phyloP scores from a whole-genome alignment of 192 early-diverging fungal species.

The Coemansia nantahalensis region DNA sequence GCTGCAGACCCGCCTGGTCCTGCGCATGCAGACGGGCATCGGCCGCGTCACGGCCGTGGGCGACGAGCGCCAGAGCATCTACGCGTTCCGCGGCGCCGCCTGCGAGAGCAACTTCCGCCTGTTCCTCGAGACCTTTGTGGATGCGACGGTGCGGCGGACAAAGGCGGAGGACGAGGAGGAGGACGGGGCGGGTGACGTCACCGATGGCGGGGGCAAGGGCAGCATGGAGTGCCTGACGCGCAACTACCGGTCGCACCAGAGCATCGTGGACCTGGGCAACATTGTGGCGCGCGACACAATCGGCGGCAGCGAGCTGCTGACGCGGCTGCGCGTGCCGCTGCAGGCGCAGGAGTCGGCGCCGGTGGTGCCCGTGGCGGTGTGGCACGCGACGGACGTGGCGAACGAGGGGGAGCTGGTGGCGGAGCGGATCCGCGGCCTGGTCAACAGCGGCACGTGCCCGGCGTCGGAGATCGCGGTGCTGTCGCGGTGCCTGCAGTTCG shows the following conservation, averaged over 20 bases:
- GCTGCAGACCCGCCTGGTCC: slow-evolving; percentile 45
- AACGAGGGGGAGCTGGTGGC: slow-evolving; percentile 57
- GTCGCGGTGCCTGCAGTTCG: slow-evolving; percentile 59
- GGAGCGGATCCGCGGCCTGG: slow-evolving; percentile 21
- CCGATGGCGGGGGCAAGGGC: slow-evolving; percentile 3
- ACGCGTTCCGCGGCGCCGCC: slow-evolving; percentile 46
- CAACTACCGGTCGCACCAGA: slow-evolving; percentile 51
- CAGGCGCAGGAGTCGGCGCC: slow-evolving; percentile 20
- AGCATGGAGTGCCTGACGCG: slow-evolving; percentile 38
- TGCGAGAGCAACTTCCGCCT: slow-evolving; percentile 45
- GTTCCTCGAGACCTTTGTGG: slow-evolving; percentile 40
- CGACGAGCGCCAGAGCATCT: slow-evolving; percentile 52
- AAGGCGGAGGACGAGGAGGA: too few species aligned
- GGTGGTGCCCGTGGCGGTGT: slow-evolving; percentile 41
- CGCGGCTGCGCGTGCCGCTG: slow-evolving; percentile 34
- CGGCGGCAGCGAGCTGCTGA: slow-evolving; percentile 19
- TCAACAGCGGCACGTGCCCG: slow-evolving; percentile 61
- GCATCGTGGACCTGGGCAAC: slow-evolving; percentile 51
- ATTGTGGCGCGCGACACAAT: slow-evolving; percentile 41
- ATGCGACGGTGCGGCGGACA: slow-evolving; percentile 23
- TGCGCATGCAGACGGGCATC: slow-evolving; percentile 27
- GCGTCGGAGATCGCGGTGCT: slow-evolving; percentile 66
- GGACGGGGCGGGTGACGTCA: too few species aligned
- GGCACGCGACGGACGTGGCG: slow-evolving; percentile 56
- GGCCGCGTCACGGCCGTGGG: slow-evolving; percentile 49